Evolutionary conservation across 2,329 filamentous ascomycete genomes (phyloP).

Genomic region (Gliomastix tumulicola): DNA sequence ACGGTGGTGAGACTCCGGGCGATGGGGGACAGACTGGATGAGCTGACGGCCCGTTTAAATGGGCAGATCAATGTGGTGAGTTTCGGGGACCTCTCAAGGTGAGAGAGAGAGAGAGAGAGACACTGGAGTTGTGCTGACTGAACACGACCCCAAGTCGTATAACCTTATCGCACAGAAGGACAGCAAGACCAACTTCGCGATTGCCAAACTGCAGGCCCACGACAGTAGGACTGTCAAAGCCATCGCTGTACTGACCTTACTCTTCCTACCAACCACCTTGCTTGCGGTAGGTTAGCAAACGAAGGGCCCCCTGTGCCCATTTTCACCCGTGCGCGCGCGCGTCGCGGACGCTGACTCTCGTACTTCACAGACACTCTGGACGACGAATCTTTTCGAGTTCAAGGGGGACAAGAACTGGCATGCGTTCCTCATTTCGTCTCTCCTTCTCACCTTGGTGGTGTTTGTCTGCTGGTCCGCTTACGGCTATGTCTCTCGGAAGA

Average conservation of each 20-base stretch:
- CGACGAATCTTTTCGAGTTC: too few species aligned
- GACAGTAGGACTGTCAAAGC: constrained; percentile 4
- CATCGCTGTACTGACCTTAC: constrained; percentile 2
- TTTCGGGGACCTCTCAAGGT: background rate
- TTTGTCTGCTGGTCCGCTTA: too few species aligned
- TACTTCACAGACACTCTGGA: too few species aligned
- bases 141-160: constrained; percentile 1
- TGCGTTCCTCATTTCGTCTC: too few species aligned
- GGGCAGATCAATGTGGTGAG: constrained; percentile 6
- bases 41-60: constrained; percentile 2
- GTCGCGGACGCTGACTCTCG: too few species aligned
- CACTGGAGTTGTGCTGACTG: too few species aligned
- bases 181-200: constrained; percentile 5
- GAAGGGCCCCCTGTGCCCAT: too few species aligned
- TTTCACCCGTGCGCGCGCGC: too few species aligned
- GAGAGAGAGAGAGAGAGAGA: too few species aligned
- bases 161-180: constrained; percentile 5
- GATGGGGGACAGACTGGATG: constrained; percentile 1
- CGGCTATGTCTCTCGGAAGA: too few species aligned
- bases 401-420: too few species aligned
- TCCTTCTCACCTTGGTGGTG: too few species aligned
- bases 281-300: constrained; percentile 2
- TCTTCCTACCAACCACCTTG: constrained; percentile 4
- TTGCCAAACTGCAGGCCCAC: constrained; percentile 1
- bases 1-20: constrained; percentile 1